Conservation (phyloP, 805 yeast species). For the Candida saitoana region DNA sequence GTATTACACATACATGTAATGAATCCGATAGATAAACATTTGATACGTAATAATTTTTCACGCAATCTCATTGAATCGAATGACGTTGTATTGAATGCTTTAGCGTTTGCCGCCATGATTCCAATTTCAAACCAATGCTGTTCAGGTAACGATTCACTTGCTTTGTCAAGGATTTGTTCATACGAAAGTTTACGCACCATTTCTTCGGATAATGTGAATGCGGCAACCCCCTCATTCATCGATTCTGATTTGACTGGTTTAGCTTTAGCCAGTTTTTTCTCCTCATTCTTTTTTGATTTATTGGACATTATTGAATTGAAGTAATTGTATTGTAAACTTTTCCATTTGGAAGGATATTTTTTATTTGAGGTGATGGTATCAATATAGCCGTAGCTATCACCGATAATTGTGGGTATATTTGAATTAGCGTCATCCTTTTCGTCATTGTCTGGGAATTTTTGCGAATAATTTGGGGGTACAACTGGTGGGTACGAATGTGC, state of each 20-base stretch:
- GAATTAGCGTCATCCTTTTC: constrained; percentile 7
- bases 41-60: constrained; percentile 54
- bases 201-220: constrained; percentile 51
- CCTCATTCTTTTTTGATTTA: constrained; percentile 7
- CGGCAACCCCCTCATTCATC: constrained; percentile 45
- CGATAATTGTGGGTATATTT: constrained; percentile 22
- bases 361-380: constrained; percentile 42
- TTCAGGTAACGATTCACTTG: constrained; percentile 52
- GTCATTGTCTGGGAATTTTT: constrained; percentile 15
- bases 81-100: constrained; percentile 61
- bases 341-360: constrained; percentile 56
- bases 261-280: constrained; percentile 3
- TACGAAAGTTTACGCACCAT: constrained; percentile 50
- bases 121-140: constrained; percentile 64
- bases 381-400: constrained; percentile 42
- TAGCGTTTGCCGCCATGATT: constrained; percentile 58
- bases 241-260: constrained; percentile 1
- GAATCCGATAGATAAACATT: constrained; percentile 65
- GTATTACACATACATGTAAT: constrained; percentile 54
- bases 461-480: constrained; percentile 34
- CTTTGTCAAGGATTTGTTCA: constrained; percentile 64
- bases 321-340: constrained; percentile 49
- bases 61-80: constrained; percentile 54
- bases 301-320: constrained; percentile 20
- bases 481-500: constrained; percentile 52